These are phyloP conservation scores for Scheffersomyces segobiensis DNA, from an alignment of 1,139 yeast genomes.

Conservation along the genomic window DNA sequence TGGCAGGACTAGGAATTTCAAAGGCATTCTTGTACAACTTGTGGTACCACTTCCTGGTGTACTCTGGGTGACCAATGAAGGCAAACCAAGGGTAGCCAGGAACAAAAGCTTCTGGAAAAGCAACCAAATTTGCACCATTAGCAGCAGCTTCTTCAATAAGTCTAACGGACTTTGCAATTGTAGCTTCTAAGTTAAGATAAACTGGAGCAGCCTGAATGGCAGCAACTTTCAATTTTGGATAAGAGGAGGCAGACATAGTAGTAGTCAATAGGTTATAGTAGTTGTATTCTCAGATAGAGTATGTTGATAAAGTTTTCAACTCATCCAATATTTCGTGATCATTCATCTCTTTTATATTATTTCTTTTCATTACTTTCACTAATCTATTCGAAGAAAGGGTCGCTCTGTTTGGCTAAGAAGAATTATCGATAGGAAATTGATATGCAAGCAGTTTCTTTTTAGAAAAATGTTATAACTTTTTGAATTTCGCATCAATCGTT, in stretches of 20 bases:
- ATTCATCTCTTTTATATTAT: too few species aligned
- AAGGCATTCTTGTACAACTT: conserved; percentile 7
- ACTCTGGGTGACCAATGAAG: conserved; percentile 6
- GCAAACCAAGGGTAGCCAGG: conserved; percentile 16
- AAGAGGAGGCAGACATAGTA: background rate
- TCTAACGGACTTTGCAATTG: conserved; percentile 10
- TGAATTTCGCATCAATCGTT: too few species aligned
- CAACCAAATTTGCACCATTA: conserved; percentile 14
- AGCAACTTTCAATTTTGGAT: conserved; percentile 14
- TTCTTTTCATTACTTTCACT: too few species aligned
- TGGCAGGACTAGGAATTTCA: conserved; percentile 5
- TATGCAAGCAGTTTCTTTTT: too few species aligned
- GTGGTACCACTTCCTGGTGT: conserved; percentile 4
- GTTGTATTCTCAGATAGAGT: background rate
- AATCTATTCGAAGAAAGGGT: too few species aligned
- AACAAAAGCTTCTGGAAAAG: conserved; percentile 16
- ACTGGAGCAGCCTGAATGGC: conserved; percentile 17
- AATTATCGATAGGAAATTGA: too few species aligned
- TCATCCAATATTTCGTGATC: too few species aligned
- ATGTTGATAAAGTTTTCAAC: too few species aligned
- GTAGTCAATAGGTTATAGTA: background rate
- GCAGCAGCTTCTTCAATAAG: conserved; percentile 14
- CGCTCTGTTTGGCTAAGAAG: too few species aligned
- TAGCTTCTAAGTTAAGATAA: conserved; percentile 11
- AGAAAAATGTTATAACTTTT: too few species aligned